Base-by-base conservation (phyloP, 257 asterid species). In the Gentiana dahurica region DNA sequence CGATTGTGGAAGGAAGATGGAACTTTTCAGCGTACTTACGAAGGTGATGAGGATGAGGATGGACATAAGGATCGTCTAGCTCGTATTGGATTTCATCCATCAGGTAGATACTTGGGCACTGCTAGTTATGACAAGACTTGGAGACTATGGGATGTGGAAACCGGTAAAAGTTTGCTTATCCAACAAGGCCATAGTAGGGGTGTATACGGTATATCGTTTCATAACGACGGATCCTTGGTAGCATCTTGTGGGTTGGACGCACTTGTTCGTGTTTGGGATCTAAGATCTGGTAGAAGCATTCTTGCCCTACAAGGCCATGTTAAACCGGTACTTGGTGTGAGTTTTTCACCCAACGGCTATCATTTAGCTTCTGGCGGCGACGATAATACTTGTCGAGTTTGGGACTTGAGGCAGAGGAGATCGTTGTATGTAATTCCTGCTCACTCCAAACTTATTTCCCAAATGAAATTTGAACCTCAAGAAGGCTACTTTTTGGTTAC, bases 131-230 rank as follows among this genome's bases (percentile, higher is more conserved):
- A 92, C 75, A 81, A 80, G 65, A 92, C 98, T 49, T 92, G 97
- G 97, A 81, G 97, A 69, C 65, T 92, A 62, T 92, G 98, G 98
- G 85, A 92, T 71, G 94, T 88, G 48, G 98, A 92, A 70, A 79
- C 95, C 46, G 46, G 46, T 41, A 95, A 81, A 59, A 95, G 81
- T 77, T 71, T 88, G 63, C 97, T 92, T 69, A 86, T 87, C 71
- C 98, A 92, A 74, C 97, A 92, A 83, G 97, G 97, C 54, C 97
- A 88, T 64, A 92, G 97, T 61, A 85, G 97, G 74, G 80, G 98
- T 72, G 84, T 92, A 1, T 92, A 92, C 64, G 98, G 97, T 34
- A 53, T 88, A 43, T 44, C 86, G 52, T 92, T 92, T 66, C 95
- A 88, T 54, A 79, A 63, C 51, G 98, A 92, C 62, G 98, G 98